These are phyloP conservation scores for Dryadomyces sulphureus DNA, from an alignment of 2,329 filamentous ascomycete species.

Conservation along the genomic window DNA sequence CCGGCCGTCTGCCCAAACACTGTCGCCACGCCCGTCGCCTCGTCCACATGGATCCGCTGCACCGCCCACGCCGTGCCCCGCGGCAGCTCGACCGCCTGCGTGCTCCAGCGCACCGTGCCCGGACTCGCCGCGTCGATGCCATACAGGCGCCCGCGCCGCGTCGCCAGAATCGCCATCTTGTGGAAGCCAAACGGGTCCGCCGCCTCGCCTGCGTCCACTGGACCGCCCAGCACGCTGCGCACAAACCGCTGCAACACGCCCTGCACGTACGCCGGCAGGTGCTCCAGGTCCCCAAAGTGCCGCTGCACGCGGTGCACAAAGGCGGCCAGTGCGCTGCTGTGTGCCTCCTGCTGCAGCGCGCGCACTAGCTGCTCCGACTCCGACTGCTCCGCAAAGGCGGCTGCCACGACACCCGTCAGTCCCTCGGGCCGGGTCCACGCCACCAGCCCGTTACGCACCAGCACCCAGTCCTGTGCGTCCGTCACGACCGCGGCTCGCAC, in stretches of 20 bases:
- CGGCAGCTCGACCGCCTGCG: constrained; percentile 43
- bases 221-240: constrained; percentile 46
- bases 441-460: constrained; percentile 68
- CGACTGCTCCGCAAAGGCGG: constrained; percentile 65
- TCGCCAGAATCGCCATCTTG: constrained; percentile 71
- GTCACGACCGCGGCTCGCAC: constrained; percentile 61
- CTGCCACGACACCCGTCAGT: constrained; percentile 63
- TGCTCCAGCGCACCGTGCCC: constrained; percentile 63
- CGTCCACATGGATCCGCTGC: constrained; percentile 49
- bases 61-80: constrained; percentile 45
- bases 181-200: constrained; percentile 76
- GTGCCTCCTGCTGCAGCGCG: constrained; percentile 72
- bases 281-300: constrained; percentile 62
- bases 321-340: constrained; percentile 65
- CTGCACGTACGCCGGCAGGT: constrained; percentile 60
- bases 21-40: constrained; percentile 38
- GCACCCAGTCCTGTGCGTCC: constrained; percentile 58
- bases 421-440: constrained; percentile 75
- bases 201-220: no score
- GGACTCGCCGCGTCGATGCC: constrained; percentile 64
- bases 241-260: constrained; percentile 55
- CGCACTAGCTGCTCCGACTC: constrained; percentile 61
- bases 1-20: constrained; percentile 42
- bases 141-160: constrained; percentile 62
- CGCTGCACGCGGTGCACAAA: constrained; percentile 78